These are phyloP conservation scores for Stylosanthes scabra DNA, from an alignment of 331 rosid genomes.

Conservation along the genomic window DNA sequence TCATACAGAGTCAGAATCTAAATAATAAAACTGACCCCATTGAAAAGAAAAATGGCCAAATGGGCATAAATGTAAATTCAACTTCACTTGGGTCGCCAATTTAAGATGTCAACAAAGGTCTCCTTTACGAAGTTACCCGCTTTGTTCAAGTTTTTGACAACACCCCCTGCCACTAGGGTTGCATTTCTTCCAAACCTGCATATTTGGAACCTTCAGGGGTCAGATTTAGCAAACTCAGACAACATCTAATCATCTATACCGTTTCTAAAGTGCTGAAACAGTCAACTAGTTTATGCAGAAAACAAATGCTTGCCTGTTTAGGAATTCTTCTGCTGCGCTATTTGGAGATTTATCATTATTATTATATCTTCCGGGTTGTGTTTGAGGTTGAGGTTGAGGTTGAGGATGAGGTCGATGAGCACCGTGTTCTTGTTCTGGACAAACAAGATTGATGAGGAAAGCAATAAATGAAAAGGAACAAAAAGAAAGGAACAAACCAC, in stretches of 20 bases:
- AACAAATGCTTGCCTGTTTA: slow-evolving; percentile 69
- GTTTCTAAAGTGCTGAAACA: not conserved
- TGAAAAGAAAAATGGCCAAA: slow-evolving; percentile 38
- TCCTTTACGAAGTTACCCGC: slow-evolving; percentile 71
- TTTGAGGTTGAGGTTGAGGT: slow-evolving; percentile 50
- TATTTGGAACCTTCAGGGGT: slow-evolving; percentile 9
- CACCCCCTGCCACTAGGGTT: slow-evolving; percentile 78
- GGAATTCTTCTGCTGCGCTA: slow-evolving; percentile 61
- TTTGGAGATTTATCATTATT: slow-evolving; percentile 47
- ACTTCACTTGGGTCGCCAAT: slow-evolving; percentile 69
- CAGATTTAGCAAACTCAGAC: slow-evolving; percentile 13
- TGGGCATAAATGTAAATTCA: slow-evolving; percentile 14
- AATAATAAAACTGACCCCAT: slow-evolving; percentile 26
- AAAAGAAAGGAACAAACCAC: slow-evolving; percentile 1
- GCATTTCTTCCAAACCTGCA: slow-evolving; percentile 89
- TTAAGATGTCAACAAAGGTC: slow-evolving; percentile 71
- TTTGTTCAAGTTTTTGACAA: slow-evolving; percentile 72
- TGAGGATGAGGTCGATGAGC: slow-evolving; percentile 18
- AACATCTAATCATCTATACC: not conserved
- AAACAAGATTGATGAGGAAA: slow-evolving; percentile 25
- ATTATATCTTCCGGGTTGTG: slow-evolving; percentile 59
- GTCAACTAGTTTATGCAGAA: not conserved
- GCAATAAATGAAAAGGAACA: slow-evolving; percentile 25
- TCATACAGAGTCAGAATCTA: slow-evolving; percentile 11
- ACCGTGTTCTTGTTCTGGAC: slow-evolving; percentile 48